These are phyloP conservation scores for Jacaranda mimosifolia DNA, from an alignment of 257 asterid species.

Conservation along the genomic window DNA sequence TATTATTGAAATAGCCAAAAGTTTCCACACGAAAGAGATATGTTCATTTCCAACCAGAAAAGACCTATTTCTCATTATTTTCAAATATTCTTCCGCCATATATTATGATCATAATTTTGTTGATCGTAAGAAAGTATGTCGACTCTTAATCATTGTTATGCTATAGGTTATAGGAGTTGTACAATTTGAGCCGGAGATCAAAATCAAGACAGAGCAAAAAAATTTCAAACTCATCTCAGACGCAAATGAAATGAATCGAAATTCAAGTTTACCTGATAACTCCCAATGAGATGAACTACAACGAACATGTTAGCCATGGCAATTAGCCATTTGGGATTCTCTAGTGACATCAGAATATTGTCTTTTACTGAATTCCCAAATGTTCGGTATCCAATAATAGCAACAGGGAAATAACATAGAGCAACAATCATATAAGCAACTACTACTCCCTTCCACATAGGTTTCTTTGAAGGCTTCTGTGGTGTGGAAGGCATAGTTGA, in stretches of 20 bases:
- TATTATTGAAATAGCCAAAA: too few relatives aligned
- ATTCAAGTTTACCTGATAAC: slow-evolving; percentile 23
- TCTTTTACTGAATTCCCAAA: slow-evolving; percentile 29
- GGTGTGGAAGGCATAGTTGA: slow-evolving; percentile 32
- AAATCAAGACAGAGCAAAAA: too few relatives aligned
- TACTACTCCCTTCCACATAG: slow-evolving; percentile 35
- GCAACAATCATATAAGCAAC: slow-evolving; percentile 34
- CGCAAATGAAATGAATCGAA: not conserved
- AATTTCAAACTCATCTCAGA: too few relatives aligned
- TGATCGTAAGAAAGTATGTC: too few relatives aligned
- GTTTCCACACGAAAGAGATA: too few relatives aligned
- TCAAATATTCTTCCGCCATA: too few relatives aligned
- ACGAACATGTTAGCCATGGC: slow-evolving; percentile 40
- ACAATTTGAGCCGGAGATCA: too few relatives aligned
- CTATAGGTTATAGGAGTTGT: too few relatives aligned
- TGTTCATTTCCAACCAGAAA: too few relatives aligned
- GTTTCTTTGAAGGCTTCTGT: slow-evolving; percentile 31
- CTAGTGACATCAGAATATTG: slow-evolving; percentile 8
- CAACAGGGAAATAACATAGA: slow-evolving; percentile 34
- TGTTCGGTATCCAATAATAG: slow-evolving; percentile 25
- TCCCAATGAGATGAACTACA: slow-evolving; percentile 33
- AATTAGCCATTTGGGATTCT: slow-evolving; percentile 35
- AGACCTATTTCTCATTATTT: too few relatives aligned
- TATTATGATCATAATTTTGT: too few relatives aligned
- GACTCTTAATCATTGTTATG: too few relatives aligned